Base-by-base conservation (phyloP, 1,139 yeast genomes). In the Yamadazyma atlantica region DNA sequence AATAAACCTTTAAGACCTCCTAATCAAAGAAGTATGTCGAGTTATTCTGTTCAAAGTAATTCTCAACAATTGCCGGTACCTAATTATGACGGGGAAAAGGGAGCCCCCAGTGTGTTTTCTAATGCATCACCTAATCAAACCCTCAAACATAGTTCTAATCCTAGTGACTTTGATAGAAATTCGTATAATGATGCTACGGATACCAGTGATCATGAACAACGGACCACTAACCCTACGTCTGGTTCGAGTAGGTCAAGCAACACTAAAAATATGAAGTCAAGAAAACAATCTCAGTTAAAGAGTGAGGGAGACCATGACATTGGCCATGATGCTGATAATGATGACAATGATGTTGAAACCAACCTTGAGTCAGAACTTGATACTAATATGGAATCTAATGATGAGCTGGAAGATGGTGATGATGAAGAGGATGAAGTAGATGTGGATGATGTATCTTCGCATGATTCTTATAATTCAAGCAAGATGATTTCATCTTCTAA, bases 381-480 rank as follows among this genome's bases (percentile, higher is more conserved):
- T 16, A 28, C 30, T 6, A 28, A 28, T 16, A 5, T 28, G 21
- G 30, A 28, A n/a, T 28, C 30, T 13, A 62, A 58, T 36, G 64
- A 62, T 33, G 69, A 62, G 14, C 26, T 23, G 26, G 69, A 55
- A 19, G 64, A 56, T n/a, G 69, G 57, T 14, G 64, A 55, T 22
- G 64, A 56, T 12, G 69, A 58, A 15, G 63, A 55, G 15, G 59
- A 55, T 32, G 51, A 53, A 22, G 50, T 58, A 22, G 66, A 58
- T 37, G 49, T 41, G 21, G 67, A 64, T 30, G 68, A 60, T 31
- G 48, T 52, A 1, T 62, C 66, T 4, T 62, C 62, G 9, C 71
- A 64, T 34, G 69, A 60, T 4, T 48, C 54, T 4, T 48, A 43
- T 29, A 44, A 40, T 36, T 42, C 51, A 5, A 42, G 47, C 4